Evolutionary conservation across 176 grass and related monocot species (phyloP), one percentile per base, ranked within the genome.

Genomic region (Carex kokanica): DNA sequence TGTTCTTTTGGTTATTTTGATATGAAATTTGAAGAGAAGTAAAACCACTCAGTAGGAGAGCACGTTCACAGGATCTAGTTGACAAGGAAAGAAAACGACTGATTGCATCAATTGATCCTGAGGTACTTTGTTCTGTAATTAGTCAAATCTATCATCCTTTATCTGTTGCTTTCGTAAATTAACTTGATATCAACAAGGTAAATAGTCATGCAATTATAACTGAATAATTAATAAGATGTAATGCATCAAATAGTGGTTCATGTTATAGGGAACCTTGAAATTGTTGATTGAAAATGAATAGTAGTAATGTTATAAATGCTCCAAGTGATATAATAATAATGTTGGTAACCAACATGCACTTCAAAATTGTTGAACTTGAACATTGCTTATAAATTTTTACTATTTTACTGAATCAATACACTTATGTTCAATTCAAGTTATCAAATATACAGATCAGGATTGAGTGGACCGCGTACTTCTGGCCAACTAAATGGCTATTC

Each of bases 31-130:
- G 80, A 84, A 91, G 93, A 81, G 88, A 91, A 61, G 82, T 87
- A 53, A 90, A 58, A 11, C 67, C 49, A 6, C 83, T 45, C 54
- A 91, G 65, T 88, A 80, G 78, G 79, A 87, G 88, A 5, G 59
- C 43, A 0, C 45, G 60, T 78, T 84, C 74, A 23, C 85, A 88
- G 74, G 86, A 91, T 47, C 78, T 89, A 64, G 10, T 34, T n/a
- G 74, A 81, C 43, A 58, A 85, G 60, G 87, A 91, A 85, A 91
- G 86, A 81, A 89, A 91, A 86, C 79, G 85, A 72, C 29, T 89
- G 17, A 84, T 93, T 55, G 88, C 88, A 79, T 82, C 80, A 64
- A 74, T 93, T 24, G 93, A 96, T 17, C 88, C 91, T 66, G 88
- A 93, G 87, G 93, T 91, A 78, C 53, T 83, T 61, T 12, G 0